Conservation (phyloP, 1,139 yeast genomes). For the Yamadazyma diddensiae region DNA sequence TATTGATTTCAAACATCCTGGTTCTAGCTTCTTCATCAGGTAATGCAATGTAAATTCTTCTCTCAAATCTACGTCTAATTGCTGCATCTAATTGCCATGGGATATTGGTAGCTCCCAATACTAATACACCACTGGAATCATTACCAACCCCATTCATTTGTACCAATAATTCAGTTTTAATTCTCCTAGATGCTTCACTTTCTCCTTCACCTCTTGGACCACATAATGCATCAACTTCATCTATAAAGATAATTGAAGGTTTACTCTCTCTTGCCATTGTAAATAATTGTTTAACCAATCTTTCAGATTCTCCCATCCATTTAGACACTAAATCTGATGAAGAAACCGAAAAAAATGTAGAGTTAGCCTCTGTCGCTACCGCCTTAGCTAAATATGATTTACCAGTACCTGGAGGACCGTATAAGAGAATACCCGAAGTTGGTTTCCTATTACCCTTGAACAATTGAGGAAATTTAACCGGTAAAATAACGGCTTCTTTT, state of each 20-base stretch:
- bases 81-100: slow-evolving; percentile 99
- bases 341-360: slow-evolving; percentile 92
- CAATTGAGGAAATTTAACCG: slow-evolving; percentile 83
- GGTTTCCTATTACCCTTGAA: slow-evolving; percentile 95
- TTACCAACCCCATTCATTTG: slow-evolving; percentile 99
- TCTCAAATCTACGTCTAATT: slow-evolving; percentile 92
- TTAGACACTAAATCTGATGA: slow-evolving; percentile 93
- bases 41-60: slow-evolving; percentile 89
- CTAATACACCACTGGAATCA: slow-evolving; percentile 88
- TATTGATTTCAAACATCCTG: slow-evolving; percentile 90
- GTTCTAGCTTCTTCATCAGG: slow-evolving; percentile 92
- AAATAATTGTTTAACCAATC: slow-evolving; percentile 90
- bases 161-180: slow-evolving; percentile 91
- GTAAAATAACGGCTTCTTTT: slow-evolving; percentile 95
- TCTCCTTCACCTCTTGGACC: slow-evolving; percentile 99
- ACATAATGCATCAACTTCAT: slow-evolving; percentile 96
- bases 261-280: slow-evolving; percentile 95
- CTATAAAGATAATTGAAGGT: slow-evolving; percentile 93
- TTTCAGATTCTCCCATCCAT: slow-evolving; percentile 99
- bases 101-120: slow-evolving; percentile 95
- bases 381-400: slow-evolving; percentile 96
- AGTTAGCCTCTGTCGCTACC: slow-evolving; percentile 96
- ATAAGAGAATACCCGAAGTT: slow-evolving; percentile 82
- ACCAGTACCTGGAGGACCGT: slow-evolving; percentile 99
- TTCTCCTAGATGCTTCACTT: slow-evolving; percentile 93